Conservation (phyloP, 2,329 filamentous ascomycete genomes). For the Trichophyton simii region DNA sequence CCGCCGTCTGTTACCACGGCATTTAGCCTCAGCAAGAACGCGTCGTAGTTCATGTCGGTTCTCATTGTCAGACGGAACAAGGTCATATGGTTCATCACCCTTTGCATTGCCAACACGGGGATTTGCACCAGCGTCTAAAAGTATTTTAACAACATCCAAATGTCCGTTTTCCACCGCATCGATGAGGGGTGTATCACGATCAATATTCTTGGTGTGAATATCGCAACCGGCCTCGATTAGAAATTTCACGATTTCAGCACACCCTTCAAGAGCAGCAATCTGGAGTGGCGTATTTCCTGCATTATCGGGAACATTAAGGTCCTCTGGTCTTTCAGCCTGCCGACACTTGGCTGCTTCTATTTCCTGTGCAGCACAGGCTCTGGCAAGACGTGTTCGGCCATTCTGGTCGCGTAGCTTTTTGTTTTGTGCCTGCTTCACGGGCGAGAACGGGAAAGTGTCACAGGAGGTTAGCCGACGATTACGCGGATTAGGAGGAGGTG, state of each 20-base stretch:
- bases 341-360: constrained; percentile 64
- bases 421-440: constrained; percentile 55
- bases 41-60: constrained; percentile 68
- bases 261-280: constrained; percentile 79
- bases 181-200: constrained; percentile 84
- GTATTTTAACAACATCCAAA: constrained; percentile 68
- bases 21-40: constrained; percentile 52
- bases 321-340: constrained; percentile 66
- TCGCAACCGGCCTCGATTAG: constrained; percentile 75
- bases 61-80: constrained; percentile 61
- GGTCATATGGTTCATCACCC: constrained; percentile 80
- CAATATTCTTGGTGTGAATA: constrained; percentile 62
- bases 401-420: constrained; percentile 88
- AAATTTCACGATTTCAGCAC: constrained; percentile 73
- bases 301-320: constrained; percentile 81
- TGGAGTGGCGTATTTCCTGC: constrained; percentile 94
- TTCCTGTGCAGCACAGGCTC: constrained; percentile 76
- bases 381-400: constrained; percentile 79
- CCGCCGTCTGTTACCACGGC: constrained; percentile 39
- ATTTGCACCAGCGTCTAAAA: constrained; percentile 79
- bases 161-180: constrained; percentile 96
- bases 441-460: constrained; percentile 43
- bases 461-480: constrained; percentile 31
- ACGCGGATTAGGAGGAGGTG: constrained; percentile 30
- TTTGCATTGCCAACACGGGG: constrained; percentile 84